Evolutionary conservation across 495 filamentous ascomycete species (phyloP), one percentile per base, ranked within the genome.

Genomic region (Cudoniella acicularis): DNA sequence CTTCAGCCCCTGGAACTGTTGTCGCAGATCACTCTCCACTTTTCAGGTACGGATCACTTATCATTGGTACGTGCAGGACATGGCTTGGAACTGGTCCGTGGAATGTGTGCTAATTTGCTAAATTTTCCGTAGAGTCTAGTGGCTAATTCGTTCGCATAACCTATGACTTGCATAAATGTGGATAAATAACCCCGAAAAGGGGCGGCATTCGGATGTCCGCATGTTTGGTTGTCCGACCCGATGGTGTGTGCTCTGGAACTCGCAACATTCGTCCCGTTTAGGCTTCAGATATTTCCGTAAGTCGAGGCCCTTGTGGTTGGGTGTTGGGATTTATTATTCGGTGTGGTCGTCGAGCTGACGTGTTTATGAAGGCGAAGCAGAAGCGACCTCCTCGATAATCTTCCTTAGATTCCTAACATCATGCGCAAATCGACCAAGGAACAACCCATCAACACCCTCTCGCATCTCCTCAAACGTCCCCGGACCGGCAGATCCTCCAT

Each of bases 371-470:
- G 30, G 6, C 30, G 30, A 36, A 36, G 30, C 13, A 36, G 30
- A 4, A 36, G 40, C 26, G 11, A 95, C 83, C 67, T 95, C 90
- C 17, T 74, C 60, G 21, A 92, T 82, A 17, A 91, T 86, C 69
- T 78, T 79, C 54, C 77, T 76, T 54, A 93, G 83, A 40, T 83
- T 82, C 22, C 79, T 77, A 16, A 85, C 75, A 60, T 92, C 84
- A 71, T 95, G 90, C 52, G 83, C 90, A 69, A 95, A 93, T 41
- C 90, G 66, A 0, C 90, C 90, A 49, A 95, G 67, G 64, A 95
- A 95, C 73, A 93, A 78, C 9, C 90, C 90, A 72, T 95, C 90
- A 27, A 92, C 83, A 3, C 81, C 86, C 45, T 81, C 80, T 24
- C 77, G 80, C 61, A 95, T 69, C 50, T 67, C 75, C 42, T 73